These are phyloP conservation scores for Polyporus tsugae DNA, from an alignment of 1,284 basidiomycete genomes.

Conservation along the genomic window DNA sequence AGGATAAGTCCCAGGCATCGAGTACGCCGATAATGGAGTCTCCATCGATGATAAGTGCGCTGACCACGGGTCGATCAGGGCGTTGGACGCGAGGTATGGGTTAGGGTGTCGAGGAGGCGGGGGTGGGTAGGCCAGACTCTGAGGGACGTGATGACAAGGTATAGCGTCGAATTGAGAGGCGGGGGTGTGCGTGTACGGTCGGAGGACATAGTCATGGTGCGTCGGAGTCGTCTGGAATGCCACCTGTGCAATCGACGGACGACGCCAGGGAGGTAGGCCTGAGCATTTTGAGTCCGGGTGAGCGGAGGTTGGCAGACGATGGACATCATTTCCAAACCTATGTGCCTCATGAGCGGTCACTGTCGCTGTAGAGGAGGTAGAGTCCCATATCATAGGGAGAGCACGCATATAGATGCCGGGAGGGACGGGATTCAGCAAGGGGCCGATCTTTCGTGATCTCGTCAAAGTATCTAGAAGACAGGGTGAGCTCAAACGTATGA, in stretches of 20 bases:
- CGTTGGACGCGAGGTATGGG: background rate
- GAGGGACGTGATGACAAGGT: background rate
- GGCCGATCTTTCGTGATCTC: background rate
- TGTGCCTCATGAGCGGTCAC: background rate
- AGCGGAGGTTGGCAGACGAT: background rate
- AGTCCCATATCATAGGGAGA: conserved; percentile 9
- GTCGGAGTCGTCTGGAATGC: conserved; percentile 3
- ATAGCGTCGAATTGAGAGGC: background rate
- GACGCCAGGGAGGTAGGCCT: conserved; percentile 14
- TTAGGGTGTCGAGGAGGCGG: background rate
- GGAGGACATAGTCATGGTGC: background rate
- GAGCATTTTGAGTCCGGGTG: background rate
- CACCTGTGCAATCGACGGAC: conserved; percentile 9
- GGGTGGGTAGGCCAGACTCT: background rate
- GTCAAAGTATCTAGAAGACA: background rate
- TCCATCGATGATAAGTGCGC: background rate
- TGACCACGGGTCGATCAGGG: background rate
- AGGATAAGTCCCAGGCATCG: conserved; percentile 5
- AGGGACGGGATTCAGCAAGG: background rate
- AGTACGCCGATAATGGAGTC: background rate
- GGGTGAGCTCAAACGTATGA: background rate
- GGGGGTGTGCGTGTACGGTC: background rate
- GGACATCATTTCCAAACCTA: background rate
- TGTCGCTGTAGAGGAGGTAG: background rate
- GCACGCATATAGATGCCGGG: conserved; percentile 15